Evolutionary conservation across 2,329 filamentous ascomycete species (phyloP).

Genomic region (Drechslera avenae): DNA sequence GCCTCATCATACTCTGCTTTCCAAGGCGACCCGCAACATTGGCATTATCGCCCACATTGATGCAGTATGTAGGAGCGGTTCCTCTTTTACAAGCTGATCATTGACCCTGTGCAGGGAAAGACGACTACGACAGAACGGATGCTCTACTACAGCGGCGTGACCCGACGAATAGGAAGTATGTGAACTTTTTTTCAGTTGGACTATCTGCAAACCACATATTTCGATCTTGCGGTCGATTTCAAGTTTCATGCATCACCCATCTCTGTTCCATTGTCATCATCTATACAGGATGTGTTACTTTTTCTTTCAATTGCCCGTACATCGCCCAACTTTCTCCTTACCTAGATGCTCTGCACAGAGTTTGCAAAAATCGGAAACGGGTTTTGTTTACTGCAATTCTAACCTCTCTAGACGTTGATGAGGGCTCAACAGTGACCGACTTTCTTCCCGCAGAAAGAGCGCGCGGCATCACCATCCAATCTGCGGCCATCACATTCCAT

Average conservation of each 20-base stretch:
- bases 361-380: neutral
- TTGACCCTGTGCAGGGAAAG: conserved; percentile 67
- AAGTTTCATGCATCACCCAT: too few species aligned
- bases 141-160: conserved; percentile 95
- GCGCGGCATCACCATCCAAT: conserved; percentile 96
- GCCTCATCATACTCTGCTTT: conserved; percentile 47
- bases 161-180: conserved; percentile 76
- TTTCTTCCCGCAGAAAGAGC: conserved; percentile 92
- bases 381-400: neutral
- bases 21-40: conserved; percentile 86
- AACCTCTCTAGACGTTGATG: conserved; percentile 73
- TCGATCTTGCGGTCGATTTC: too few species aligned
- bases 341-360: too few species aligned
- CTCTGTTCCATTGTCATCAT: too few species aligned
- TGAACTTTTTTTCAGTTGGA: neutral
- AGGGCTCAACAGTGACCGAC: conserved; percentile 95
- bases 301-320: neutral
- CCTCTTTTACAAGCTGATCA: neutral
- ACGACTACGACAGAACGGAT: conserved; percentile 98
- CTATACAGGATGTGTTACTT: neutral
- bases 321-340: neutral
- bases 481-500: conserved; percentile 90
- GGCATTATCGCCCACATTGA: conserved; percentile 99
- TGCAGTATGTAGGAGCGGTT: conserved; percentile 62
- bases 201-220: too few species aligned